A percentile compares a stretch with the other conserved stretches of the same genome.
Conservation (phyloP, 768 basidiomycete genomes). For the Sarcodon sp. region DNA sequence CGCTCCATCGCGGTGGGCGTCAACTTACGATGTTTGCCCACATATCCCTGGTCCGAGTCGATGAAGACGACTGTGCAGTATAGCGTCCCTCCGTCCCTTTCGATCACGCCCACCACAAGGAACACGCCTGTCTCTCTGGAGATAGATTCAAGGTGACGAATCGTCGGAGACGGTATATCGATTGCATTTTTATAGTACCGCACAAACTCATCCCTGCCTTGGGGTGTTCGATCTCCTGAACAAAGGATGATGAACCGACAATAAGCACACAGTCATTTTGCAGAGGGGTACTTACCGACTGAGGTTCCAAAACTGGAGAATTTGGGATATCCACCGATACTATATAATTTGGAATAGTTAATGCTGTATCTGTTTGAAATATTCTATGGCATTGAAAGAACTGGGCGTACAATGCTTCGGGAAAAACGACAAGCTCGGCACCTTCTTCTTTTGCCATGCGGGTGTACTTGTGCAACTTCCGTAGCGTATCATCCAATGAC, state of each 20-base stretch:
- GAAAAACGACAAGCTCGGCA: constrained; percentile 38
- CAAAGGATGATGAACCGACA: background rate
- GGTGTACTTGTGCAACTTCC: constrained; percentile 34
- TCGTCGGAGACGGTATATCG: constrained; percentile 38
- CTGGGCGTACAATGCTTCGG: constrained; percentile 41
- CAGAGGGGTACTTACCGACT: constrained; percentile 12
- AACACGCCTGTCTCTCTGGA: constrained; percentile 36
- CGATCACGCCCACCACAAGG: constrained; percentile 47
- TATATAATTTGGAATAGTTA: constrained; percentile 8
- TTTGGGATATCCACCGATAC: constrained; percentile 50
- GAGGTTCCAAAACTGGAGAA: constrained; percentile 36
- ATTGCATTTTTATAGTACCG: constrained; percentile 43
- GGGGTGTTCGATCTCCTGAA: constrained; percentile 28
- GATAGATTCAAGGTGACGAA: constrained; percentile 32
- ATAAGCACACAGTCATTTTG: background rate
- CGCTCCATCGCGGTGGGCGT: constrained; percentile 50
- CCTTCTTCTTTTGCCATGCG: constrained; percentile 32
- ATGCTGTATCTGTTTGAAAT: background rate
- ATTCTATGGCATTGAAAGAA: background rate
- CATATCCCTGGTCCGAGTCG: constrained; percentile 33
- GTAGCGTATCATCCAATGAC: constrained; percentile 30
- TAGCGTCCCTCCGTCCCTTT: constrained; percentile 43
- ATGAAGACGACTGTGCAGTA: constrained; percentile 51
- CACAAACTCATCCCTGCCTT: constrained; percentile 47
- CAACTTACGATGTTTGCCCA: constrained; percentile 55